phyloP scores from a whole-genome alignment of 2,329 filamentous ascomycete genomes.

The Botryotinia convoluta region DNA sequence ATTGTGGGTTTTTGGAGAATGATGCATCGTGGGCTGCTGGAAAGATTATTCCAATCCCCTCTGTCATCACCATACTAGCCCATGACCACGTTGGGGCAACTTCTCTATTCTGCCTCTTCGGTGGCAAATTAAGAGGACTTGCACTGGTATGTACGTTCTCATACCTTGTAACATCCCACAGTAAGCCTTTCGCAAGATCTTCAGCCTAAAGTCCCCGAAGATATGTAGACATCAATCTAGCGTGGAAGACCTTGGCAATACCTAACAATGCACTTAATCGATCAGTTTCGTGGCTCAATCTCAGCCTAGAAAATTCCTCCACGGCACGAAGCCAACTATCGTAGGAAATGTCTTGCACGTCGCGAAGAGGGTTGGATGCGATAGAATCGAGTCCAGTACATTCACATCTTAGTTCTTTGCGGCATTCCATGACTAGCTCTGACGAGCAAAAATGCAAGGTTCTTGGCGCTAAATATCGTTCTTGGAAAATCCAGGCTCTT shows the following conservation, averaged over 20 bases:
- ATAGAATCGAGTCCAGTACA: background rate
- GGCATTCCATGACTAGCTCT: background rate
- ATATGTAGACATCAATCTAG: background rate
- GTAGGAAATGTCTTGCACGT: background rate
- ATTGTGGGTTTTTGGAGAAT: background rate
- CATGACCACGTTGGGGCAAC: background rate
- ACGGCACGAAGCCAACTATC: background rate
- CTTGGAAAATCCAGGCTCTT: conserved; percentile 10
- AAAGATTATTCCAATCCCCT: background rate
- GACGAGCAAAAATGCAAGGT: background rate
- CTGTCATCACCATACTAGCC: background rate
- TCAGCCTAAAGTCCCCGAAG: background rate
- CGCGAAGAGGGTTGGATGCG: background rate
- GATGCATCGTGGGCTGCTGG: background rate
- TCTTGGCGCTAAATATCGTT: conserved; percentile 2
- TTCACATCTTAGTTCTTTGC: conserved; percentile 1
- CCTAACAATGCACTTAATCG: background rate
- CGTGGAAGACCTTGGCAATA: background rate
- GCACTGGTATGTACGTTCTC: background rate
- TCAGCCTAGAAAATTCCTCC: background rate
- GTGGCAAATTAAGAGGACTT: background rate
- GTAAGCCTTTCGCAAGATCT: background rate
- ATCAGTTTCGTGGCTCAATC: background rate
- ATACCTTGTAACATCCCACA: background rate
- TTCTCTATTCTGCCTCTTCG: background rate